Base-by-base conservation (phyloP, 192 early-diverging fungal genomes). In the Rhizophagus sp. region DNA sequence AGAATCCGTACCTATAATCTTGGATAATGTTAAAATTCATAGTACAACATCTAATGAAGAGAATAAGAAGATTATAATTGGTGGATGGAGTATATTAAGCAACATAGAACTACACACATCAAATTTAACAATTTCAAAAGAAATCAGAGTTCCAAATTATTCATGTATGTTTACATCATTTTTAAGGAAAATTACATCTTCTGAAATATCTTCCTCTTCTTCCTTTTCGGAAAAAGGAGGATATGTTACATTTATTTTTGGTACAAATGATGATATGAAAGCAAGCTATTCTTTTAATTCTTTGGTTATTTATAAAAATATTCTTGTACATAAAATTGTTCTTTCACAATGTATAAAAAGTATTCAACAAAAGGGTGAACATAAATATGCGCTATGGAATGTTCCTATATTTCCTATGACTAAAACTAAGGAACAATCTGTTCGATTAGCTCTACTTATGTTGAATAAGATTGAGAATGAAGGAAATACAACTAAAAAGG, bases 191-290 rank as follows among this genome's bases (percentile, higher is more conserved):
- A 30, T 27, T 17, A 27, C 24, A 71, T 17, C n/a, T 30, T 49
- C 27, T n/a, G 24, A 57, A 24, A 30, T 17, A 12, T 70, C 30
- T 11, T 25, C n/a, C 2, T 0, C 17, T 9, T 72, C 11, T 44
- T 25, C n/a, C 17, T 6, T 15, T 17, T 72, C 17, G 25, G 17
- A 52, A 30, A 27, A 30, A 1, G 50, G 77, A 3, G 84, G 80
- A n/a, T 85, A 81, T 80, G 82, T 81, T 19, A 83, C 82, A 1
- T 85, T 85, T 69, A 79, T 83, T 30, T 80, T 85, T 62, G 83
- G 82, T 2, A 67, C 81, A 63, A 69, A 80, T 36, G 84, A 85
- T 75, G 84, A 85, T 30, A 83, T 85, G 82, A 85, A 85, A 62
- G 67, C 67, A 36, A 36, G 5, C 15, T 12, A 69, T 27, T 69